Evolutionary conservation across 495 filamentous ascomycete genomes (phyloP).

Genomic region (Penicillium antarcticum): DNA sequence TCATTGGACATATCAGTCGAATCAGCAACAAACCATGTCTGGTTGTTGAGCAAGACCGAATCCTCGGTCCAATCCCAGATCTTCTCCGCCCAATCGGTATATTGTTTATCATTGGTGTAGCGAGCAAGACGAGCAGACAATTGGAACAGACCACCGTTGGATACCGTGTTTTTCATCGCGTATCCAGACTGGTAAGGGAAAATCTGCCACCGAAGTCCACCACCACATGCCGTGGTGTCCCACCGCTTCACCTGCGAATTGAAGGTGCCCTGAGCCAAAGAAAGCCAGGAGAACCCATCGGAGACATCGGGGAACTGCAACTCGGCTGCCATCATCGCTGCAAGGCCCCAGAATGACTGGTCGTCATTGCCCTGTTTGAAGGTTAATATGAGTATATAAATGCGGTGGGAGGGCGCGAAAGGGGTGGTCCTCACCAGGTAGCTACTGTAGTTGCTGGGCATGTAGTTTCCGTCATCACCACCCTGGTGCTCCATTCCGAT

Average conservation of each 20-base stretch:
- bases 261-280: conserved; percentile 74
- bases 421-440: conserved; percentile 24
- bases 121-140: conserved; percentile 64
- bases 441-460: conserved; percentile 38
- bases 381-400: not conserved
- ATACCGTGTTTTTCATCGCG: conserved; percentile 66
- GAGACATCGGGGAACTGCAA: conserved; percentile 41
- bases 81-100: conserved; percentile 63
- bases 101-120: conserved; percentile 62
- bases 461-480: conserved; percentile 44
- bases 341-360: conserved; percentile 56
- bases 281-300: conserved; percentile 63
- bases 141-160: conserved; percentile 70
- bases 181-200: conserved; percentile 49
- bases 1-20: conserved; percentile 51
- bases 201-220: conserved; percentile 56
- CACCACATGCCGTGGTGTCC: conserved; percentile 46
- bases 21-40: conserved; percentile 55
- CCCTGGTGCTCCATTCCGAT: conserved; percentile 48
- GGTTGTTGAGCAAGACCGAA: conserved; percentile 45
- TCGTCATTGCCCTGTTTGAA: conserved; percentile 50
- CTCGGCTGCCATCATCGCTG: conserved; percentile 55
- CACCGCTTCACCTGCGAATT: conserved; percentile 59
- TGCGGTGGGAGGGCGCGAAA: too few species aligned
- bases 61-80: conserved; percentile 60